Base-by-base conservation (phyloP, 768 basidiomycete species). In the Lentinula sp. region DNA sequence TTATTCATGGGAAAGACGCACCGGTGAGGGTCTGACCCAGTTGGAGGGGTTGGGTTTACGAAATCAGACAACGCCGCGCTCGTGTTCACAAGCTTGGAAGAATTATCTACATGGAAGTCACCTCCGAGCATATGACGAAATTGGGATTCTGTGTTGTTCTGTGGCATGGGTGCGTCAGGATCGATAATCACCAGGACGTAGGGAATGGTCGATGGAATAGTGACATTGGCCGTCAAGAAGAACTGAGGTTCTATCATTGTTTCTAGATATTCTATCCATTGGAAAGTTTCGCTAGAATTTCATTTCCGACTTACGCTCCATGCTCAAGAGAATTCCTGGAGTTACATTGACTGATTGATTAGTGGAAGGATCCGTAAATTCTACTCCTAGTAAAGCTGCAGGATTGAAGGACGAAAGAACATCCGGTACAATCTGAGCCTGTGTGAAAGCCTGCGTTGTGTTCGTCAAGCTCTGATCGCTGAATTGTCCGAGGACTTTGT, bases 11-110 rank as follows among this genome's bases (percentile, higher is more conserved):
- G 18, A 9, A 52, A 52, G 36, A 72, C 67, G 51, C 63, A 79
- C 79, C 79, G 70, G 61, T 82, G 80, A 9, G 78, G 74, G 63
- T 76, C 76, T 23, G 79, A 77, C 5, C 75, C 77, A 23, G 68
- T 66, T 0, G 77, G 75, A 13, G 79, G 80, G 13, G 70, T 66
- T 2, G 80, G 80, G 28, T 70, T 65, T 35, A 73, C 62, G 61
- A 73, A 81, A 8, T 77, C 74, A 23, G 75, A 68, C 39, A 81
- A 63, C 13, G 79, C 76, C 18, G 76, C 69, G 48, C 72, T 77
- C 53, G 59, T 69, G 62, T 79, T 81, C 15, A 68, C 66, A 28
- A 81, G 71, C 10, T 65, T 50, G 54, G 63, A 71, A n/a, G 63
- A 69, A 65, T 69, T 64, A 61, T 72, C 69, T 43, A 68, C 65